Evolutionary conservation across 345 rosid genomes (phyloP).

Genomic region (Aquilaria malaccensis): DNA sequence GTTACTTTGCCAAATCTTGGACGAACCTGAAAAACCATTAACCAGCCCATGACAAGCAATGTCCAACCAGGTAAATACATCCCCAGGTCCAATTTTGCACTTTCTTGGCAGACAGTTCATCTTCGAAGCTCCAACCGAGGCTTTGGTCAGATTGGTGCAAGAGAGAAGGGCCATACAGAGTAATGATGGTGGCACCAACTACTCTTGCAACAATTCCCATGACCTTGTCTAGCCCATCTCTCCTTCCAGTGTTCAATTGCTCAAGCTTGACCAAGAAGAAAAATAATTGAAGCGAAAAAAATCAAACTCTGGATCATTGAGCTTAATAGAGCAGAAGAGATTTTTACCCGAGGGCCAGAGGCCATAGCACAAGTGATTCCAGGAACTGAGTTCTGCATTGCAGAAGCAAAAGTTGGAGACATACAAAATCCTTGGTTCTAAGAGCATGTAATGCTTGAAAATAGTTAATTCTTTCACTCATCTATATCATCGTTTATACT

Average conservation of each 20-base stretch:
- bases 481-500: too few relatives aligned
- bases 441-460: too few relatives aligned
- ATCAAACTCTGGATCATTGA: neutral
- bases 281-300: neutral
- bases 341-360: conserved; percentile 42
- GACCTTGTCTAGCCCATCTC: conserved; percentile 66
- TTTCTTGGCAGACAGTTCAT: conserved; percentile 15
- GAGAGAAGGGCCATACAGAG: conserved; percentile 74
- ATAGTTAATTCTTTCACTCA: too few relatives aligned
- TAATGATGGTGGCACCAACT: conserved; percentile 75
- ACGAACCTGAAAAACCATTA: conserved; percentile 64
- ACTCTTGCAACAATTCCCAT: conserved; percentile 63
- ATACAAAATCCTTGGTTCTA: conserved; percentile 85
- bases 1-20: neutral
- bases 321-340: neutral
- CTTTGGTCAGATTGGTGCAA: conserved; percentile 23
- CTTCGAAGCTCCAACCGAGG: conserved; percentile 11
- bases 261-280: conserved; percentile 34
- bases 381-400: conserved; percentile 91
- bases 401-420: conserved; percentile 80
- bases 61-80: conserved; percentile 59
- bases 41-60: conserved; percentile 84
- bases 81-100: conserved; percentile 58
- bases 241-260: conserved; percentile 42
- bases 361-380: conserved; percentile 82